phyloP scores from a whole-genome alignment of 2,329 filamentous ascomycete genomes.

The Talaromyces sp. region DNA sequence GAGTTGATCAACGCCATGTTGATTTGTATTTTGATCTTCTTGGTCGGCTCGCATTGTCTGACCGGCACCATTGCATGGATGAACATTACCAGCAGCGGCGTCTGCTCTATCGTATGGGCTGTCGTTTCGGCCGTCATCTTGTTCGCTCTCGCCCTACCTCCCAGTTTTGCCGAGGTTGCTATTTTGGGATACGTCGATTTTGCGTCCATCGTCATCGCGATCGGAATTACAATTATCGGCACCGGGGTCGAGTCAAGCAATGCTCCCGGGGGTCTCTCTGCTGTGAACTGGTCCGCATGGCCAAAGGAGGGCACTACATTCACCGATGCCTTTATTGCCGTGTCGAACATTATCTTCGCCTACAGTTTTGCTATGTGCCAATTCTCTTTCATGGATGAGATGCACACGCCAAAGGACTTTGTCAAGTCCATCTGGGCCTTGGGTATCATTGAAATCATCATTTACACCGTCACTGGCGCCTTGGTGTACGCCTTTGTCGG shows the following conservation, averaged over 20 bases:
- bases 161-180: conserved; percentile 37
- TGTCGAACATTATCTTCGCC: conserved; percentile 38
- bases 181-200: conserved; percentile 40
- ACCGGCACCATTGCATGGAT: conserved; percentile 47
- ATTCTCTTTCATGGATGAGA: conserved; percentile 35
- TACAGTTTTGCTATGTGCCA: conserved; percentile 46
- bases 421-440: conserved; percentile 40
- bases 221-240: conserved; percentile 36
- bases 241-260: conserved; percentile 30
- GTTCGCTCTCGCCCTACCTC: conserved; percentile 33
- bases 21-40: conserved; percentile 40
- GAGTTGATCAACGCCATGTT: conserved; percentile 44
- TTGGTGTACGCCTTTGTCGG: conserved; percentile 36
- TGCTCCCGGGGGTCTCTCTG: conserved; percentile 24
- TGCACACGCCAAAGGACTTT: conserved; percentile 33
- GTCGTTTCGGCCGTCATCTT: conserved; percentile 42
- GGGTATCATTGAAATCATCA: conserved; percentile 31
- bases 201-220: conserved; percentile 31
- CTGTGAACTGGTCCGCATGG: conserved; percentile 22
- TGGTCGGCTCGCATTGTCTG: conserved; percentile 44
- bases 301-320: conserved; percentile 31
- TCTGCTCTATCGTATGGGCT: conserved; percentile 44
- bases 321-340: conserved; percentile 32
- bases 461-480: conserved; percentile 32
- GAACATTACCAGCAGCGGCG: conserved; percentile 37